These are phyloP conservation scores for Hypomyces rosellus DNA, from an alignment of 2,329 filamentous ascomycete genomes.

Conservation along the genomic window DNA sequence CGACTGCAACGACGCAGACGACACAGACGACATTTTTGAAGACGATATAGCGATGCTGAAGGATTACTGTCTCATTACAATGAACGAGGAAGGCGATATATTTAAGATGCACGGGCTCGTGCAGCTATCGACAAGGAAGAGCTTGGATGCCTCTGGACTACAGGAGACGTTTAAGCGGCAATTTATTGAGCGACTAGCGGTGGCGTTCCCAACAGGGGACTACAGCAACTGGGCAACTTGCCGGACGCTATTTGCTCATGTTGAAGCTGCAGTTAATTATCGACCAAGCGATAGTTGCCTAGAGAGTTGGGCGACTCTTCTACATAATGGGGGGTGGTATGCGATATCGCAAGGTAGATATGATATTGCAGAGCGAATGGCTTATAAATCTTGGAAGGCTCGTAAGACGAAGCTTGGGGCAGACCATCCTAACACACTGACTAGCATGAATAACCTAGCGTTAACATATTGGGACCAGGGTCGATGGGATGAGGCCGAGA, in stretches of 20 bases:
- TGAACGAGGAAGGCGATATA: background rate
- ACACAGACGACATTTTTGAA: background rate
- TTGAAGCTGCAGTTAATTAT: slow-evolving; percentile 1
- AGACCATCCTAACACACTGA: background rate
- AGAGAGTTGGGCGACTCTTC: slow-evolving; percentile 3
- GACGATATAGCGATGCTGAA: slow-evolving; percentile 1
- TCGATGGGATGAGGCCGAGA: background rate
- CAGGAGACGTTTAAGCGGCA: no score
- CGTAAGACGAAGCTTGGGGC: background rate
- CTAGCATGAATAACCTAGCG: no score
- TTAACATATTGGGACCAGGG: background rate
- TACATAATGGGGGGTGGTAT: slow-evolving; percentile 3
- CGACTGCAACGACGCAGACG: background rate
- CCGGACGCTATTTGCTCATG: background rate
- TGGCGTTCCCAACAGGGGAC: background rate
- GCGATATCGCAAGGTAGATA: slow-evolving; percentile 2
- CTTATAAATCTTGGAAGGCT: background rate
- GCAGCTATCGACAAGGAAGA: no score
- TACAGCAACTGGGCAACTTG: background rate
- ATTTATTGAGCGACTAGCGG: no score
- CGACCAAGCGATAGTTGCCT: background rate
- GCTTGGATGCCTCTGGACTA: no score
- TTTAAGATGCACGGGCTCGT: background rate
- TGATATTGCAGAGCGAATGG: slow-evolving; percentile 4
- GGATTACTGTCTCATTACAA: background rate